Evolutionary conservation across 192 early-diverging fungal genomes (phyloP).

Genomic region (Coemansia sp.): DNA sequence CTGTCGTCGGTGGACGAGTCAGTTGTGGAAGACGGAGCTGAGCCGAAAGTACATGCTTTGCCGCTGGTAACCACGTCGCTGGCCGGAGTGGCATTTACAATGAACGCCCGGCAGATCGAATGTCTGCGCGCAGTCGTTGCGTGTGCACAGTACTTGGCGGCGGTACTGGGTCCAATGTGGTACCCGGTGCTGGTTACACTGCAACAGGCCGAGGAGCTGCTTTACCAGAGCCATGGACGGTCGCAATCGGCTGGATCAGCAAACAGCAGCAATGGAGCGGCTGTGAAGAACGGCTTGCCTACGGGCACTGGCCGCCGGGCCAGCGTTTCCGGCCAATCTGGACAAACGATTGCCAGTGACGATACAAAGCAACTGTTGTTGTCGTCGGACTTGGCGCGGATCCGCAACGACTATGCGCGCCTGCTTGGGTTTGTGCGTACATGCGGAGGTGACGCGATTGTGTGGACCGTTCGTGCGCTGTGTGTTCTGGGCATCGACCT

Average conservation of each 20-base stretch:
- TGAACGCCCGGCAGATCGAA: conserved; percentile 77
- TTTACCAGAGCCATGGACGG: conserved; percentile 51
- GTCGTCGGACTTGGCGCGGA: conserved; percentile 11
- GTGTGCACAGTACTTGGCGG: conserved; percentile 70
- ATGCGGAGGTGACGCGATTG: conserved; percentile 12
- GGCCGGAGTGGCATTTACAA: conserved; percentile 30
- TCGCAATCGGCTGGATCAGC: neutral
- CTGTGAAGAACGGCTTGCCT: neutral
- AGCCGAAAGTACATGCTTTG: conserved; percentile 5
- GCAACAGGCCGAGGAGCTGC: conserved; percentile 79
- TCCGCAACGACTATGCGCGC: conserved; percentile 21
- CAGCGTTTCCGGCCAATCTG: neutral
- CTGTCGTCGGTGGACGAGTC: neutral
- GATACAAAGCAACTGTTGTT: neutral
- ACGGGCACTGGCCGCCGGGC: neutral
- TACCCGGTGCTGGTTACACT: conserved; percentile 83
- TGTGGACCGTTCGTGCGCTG: conserved; percentile 34
- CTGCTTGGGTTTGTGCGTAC: conserved; percentile 19
- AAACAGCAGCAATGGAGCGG: neutral
- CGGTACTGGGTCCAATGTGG: conserved; percentile 81
- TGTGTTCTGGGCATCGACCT: conserved; percentile 33
- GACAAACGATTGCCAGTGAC: neutral
- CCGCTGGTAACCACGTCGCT: conserved; percentile 31
- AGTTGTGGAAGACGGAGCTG: neutral
- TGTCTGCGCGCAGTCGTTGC: conserved; percentile 72